These are phyloP conservation scores for Plasmodium inui DNA, from an alignment of 169 alveolate species.

Conservation along the genomic window DNA sequence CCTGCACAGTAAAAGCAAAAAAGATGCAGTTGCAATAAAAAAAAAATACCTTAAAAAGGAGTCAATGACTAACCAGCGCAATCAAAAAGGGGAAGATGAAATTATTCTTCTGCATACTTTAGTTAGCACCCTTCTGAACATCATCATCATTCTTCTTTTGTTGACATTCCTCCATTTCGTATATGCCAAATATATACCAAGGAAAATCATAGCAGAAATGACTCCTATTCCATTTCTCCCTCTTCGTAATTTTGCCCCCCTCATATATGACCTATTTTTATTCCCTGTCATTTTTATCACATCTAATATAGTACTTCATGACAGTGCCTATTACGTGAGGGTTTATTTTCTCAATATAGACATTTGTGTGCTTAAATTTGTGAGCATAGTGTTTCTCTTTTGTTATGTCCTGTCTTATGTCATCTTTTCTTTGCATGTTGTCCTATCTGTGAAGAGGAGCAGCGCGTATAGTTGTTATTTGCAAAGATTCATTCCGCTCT, in stretches of 20 bases:
- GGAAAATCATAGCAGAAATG: not conserved
- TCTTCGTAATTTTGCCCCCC: slow-evolving; percentile 3
- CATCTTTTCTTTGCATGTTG: not conserved
- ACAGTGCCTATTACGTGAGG: not conserved
- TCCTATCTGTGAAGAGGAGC: slow-evolving; percentile 2
- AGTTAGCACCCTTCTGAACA: slow-evolving; percentile 45
- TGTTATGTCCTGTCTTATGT: slow-evolving; percentile 12
- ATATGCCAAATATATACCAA: not conserved
- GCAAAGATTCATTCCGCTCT: slow-evolving; percentile 13
- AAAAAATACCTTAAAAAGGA: not conserved
- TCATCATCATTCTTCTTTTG: not conserved
- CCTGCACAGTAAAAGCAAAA: not conserved
- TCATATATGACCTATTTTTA: slow-evolving; percentile 30
- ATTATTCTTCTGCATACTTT: slow-evolving; percentile 18
- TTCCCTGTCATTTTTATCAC: slow-evolving; percentile 29
- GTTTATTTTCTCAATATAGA: slow-evolving; percentile 27
- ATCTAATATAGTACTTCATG: slow-evolving; percentile 20
- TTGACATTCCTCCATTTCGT: slow-evolving; percentile 18
- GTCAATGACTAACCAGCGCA: not conserved
- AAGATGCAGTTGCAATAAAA: not conserved
- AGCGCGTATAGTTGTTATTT: slow-evolving; percentile 3
- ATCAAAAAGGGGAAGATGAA: slow-evolving; percentile 9
- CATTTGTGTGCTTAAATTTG: slow-evolving; percentile 12
- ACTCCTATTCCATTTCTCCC: slow-evolving; percentile 16
- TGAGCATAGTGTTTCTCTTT: slow-evolving; percentile 7